Percentiles rank a stretch among this genome's conserved stretches.
phyloP scores from a whole-genome alignment of 192 early-diverging fungal genomes.

The Coemansia sp. region DNA sequence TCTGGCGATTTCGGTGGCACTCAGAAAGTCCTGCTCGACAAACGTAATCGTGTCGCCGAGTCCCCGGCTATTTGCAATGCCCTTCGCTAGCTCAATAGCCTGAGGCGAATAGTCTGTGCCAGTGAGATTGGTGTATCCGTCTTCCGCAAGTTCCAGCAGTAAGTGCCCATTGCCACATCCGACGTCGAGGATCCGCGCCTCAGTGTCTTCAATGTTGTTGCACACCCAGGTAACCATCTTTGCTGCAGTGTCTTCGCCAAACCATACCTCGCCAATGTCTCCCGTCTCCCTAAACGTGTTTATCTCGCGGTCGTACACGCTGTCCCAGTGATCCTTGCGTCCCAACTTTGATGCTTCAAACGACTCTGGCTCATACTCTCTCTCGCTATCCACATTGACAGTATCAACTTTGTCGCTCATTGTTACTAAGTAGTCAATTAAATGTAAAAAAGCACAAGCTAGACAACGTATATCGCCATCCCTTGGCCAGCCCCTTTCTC shows the following conservation, averaged over 20 bases:
- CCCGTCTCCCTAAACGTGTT: slow-evolving; percentile 78
- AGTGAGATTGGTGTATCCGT: slow-evolving; percentile 68
- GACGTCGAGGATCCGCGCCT: slow-evolving; percentile 70
- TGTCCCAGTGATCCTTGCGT: slow-evolving; percentile 72
- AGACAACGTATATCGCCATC: not conserved
- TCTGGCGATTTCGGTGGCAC: slow-evolving; percentile 46
- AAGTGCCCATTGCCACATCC: slow-evolving; percentile 95
- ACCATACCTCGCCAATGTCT: slow-evolving; percentile 93
- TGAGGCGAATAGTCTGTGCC: slow-evolving; percentile 87
- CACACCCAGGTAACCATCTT: slow-evolving; percentile 90
- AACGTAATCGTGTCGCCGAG: slow-evolving; percentile 56
- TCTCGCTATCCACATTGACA: not conserved
- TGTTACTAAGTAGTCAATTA: not conserved
- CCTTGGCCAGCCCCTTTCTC: not conserved
- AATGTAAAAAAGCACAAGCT: not conserved
- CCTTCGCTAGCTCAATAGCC: slow-evolving; percentile 72
- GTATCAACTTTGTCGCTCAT: slow-evolving; percentile 12
- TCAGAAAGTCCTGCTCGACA: slow-evolving; percentile 62
- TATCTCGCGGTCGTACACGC: slow-evolving; percentile 77
- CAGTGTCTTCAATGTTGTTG: slow-evolving; percentile 29
- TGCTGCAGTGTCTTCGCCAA: slow-evolving; percentile 79
- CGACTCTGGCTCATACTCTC: slow-evolving; percentile 7
- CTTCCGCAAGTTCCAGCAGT: slow-evolving; percentile 68
- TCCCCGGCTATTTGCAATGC: slow-evolving; percentile 59
- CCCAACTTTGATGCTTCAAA: slow-evolving; percentile 52